Evolutionary conservation across 2,329 filamentous ascomycete species (phyloP).

Genomic region (Penicillium thymicola): DNA sequence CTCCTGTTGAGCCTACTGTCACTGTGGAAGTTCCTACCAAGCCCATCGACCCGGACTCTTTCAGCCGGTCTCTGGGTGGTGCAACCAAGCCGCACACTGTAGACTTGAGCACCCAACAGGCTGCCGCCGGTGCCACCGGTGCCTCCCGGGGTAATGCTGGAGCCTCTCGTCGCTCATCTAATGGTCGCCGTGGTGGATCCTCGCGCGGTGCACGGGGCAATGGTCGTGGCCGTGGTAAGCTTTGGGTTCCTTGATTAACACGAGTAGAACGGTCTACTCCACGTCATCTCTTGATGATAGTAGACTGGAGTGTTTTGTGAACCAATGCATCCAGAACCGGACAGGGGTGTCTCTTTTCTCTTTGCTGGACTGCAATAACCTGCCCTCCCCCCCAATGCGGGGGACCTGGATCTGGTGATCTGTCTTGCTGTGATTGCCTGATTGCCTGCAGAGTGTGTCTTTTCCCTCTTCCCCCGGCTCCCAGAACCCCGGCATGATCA

Average conservation of each 20-base stretch:
- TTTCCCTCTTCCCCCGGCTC: conserved; percentile 12
- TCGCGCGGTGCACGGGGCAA: conserved; percentile 37
- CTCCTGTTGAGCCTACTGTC: conserved; percentile 27
- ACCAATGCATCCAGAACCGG: conserved; percentile 18
- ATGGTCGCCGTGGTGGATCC: conserved; percentile 34
- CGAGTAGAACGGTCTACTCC: conserved; percentile 20
- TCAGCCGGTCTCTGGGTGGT: conserved; percentile 41
- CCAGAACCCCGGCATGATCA: conserved; percentile 8
- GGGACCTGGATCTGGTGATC: conserved; percentile 7
- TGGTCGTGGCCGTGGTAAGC: conserved; percentile 41
- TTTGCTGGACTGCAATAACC: conserved; percentile 15
- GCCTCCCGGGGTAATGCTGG: conserved; percentile 35
- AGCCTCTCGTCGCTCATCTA: conserved; percentile 32
- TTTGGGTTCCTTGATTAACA: conserved; percentile 45
- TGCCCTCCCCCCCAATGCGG: background rate
- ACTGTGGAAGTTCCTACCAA: conserved; percentile 44
- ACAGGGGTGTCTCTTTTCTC: conserved; percentile 21
- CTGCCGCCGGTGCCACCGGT: conserved; percentile 12
- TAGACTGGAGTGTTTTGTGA: conserved; percentile 14
- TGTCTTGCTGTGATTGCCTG: conserved; percentile 7
- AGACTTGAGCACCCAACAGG: conserved; percentile 34
- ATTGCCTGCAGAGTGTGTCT: conserved; percentile 11
- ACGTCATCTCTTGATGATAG: conserved; percentile 13
- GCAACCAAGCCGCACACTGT: conserved; percentile 28
- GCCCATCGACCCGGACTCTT: conserved; percentile 49